Evolutionary conservation across 176 grass and related monocot species (phyloP), one percentile per base, ranked within the genome.

Genomic region (Triticum monococcum): DNA sequence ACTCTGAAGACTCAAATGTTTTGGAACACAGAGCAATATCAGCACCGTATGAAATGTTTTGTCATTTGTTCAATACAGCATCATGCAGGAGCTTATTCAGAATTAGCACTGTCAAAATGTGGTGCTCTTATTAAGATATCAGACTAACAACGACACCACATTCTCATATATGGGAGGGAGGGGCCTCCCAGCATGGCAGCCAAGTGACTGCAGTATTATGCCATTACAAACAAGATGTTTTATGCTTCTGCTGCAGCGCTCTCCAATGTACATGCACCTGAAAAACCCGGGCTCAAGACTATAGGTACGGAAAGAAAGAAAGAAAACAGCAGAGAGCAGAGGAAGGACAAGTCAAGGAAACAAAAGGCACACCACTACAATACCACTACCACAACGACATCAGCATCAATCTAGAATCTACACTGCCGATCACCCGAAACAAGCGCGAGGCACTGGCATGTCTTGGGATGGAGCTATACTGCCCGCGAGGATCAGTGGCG

Each of bases 251-350:
- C 68, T 81, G 77, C 60, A 74, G 31, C 23, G 43, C 45, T 13
- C 80, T 87, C 80, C 14, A 14, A 87, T 87, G 82, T 81, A 90
- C 89, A 87, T 79, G 57, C 61, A 64, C 81, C 62, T 80, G 69
- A 68, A 91, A 91, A 75, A 75, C 77, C 61, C 25, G 38, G 25
- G 75, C 68, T 37, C 74, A 57, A 77, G 25, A 77, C 74, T 77
- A 48, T 91, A 84, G 16, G 25, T 81, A 91, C 89, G 81, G 68
- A 33, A 70, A 81, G 61, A 33, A 70, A 81, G 61, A 33, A 64
- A 77, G 9, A 75, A 17, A 67, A 84, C 75, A 81, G 12, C 30
- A 68, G 46, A 64, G 25, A 77, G 26, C 36, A 75, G 75, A 33
- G 74, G 26, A 40, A 64, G 56, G 7, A 10, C 2, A 11, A 17